Base-by-base conservation (phyloP, 140 eudicot species). In the Anethum foeniculum region DNA sequence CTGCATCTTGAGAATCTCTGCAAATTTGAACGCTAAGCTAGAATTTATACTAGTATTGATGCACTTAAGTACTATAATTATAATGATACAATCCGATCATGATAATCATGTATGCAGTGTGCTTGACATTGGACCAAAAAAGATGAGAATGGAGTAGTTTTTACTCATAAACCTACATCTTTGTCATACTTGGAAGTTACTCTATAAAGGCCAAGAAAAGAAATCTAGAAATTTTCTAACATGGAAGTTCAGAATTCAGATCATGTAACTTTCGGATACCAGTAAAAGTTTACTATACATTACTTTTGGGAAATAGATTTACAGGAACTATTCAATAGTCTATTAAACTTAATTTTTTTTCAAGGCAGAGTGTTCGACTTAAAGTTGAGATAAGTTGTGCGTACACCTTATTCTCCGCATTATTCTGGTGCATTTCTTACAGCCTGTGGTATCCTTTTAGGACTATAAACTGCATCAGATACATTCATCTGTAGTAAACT, bases 111-210 rank as follows among this genome's bases (percentile, higher is more conserved):
- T 9, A 30, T 32, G 74, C 3, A 15, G 12, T 25, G 44, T 76
- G 80, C 32, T 34, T 25, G 27, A 9, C 9, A 34, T 71, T 62
- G 52, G 77, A 54, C 32, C 54, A 43, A 58, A 76, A 82, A 72
- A 49, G n/a, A 39, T 39, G 72, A 65, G 10, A 21, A 76, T 88
- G 67, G 87, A 87, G 91, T 82, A 79, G 39, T 82, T 82, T 87
- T 85, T 71, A 85, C 91, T 85, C 89, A 76, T 48, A 84, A 84
- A 80, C 81, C 78, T 84, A 88, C 83, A 85, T 86, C 83, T 83
- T 92, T 90, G 93, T 88, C 88, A 85, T 87, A 84, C 87, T 85
- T 85, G 79, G 71, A 89, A 84, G 85, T 85, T 86, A 74, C 83
- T 34, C 78, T 28, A 77, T 49, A 21, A 64, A 25, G 5, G 3